These are phyloP conservation scores for Pestalotiopsis sp. DNA, from an alignment of 2,329 filamentous ascomycete species.

Conservation along the genomic window DNA sequence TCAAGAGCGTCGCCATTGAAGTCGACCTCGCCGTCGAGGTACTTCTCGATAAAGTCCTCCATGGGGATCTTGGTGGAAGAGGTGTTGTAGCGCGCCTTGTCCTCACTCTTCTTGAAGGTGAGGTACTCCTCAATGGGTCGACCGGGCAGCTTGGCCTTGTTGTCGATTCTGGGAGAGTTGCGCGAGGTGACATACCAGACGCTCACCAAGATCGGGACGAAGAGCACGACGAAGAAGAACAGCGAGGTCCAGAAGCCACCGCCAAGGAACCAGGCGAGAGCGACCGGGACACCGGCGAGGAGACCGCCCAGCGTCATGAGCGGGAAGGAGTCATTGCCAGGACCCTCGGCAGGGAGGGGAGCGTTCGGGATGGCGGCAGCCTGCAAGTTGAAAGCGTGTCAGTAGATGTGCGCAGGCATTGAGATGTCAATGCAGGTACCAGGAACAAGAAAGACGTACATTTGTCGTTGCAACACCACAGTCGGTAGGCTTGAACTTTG, in stretches of 20 bases:
- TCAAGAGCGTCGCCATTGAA: slow-evolving; percentile 91
- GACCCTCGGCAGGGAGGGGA: slow-evolving; percentile 82
- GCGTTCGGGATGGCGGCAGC: slow-evolving; percentile 88
- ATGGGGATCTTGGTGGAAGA: slow-evolving; percentile 72
- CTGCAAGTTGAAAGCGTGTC: slow-evolving; percentile 42
- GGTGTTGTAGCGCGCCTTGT: slow-evolving; percentile 47
- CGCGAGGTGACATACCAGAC: slow-evolving; percentile 81
- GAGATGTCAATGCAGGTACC: background rate
- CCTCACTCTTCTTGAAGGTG: slow-evolving; percentile 67
- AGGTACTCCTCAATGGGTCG: slow-evolving; percentile 87
- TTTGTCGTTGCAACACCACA: slow-evolving; percentile 45
- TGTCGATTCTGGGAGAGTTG: slow-evolving; percentile 83
- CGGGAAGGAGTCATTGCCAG: slow-evolving; percentile 83
- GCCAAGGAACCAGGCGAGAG: slow-evolving; percentile 76
- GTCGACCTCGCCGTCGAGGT: slow-evolving; percentile 88
- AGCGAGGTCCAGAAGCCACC: slow-evolving; percentile 79
- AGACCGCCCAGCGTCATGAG: slow-evolving; percentile 74
- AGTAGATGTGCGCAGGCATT: background rate
- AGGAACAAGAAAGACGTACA: slow-evolving; percentile 38
- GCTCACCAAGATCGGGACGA: slow-evolving; percentile 75
- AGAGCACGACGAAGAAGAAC: slow-evolving; percentile 73
- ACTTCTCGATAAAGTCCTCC: slow-evolving; percentile 94
- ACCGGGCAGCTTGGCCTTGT: slow-evolving; percentile 82
- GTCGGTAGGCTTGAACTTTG: slow-evolving; percentile 72
- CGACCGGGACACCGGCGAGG: slow-evolving; percentile 72